A percentile compares a stretch with the other conserved stretches of the same genome.
phyloP scores from a whole-genome alignment of 2,329 filamentous ascomycete genomes.

The Talaromyces sp. region DNA sequence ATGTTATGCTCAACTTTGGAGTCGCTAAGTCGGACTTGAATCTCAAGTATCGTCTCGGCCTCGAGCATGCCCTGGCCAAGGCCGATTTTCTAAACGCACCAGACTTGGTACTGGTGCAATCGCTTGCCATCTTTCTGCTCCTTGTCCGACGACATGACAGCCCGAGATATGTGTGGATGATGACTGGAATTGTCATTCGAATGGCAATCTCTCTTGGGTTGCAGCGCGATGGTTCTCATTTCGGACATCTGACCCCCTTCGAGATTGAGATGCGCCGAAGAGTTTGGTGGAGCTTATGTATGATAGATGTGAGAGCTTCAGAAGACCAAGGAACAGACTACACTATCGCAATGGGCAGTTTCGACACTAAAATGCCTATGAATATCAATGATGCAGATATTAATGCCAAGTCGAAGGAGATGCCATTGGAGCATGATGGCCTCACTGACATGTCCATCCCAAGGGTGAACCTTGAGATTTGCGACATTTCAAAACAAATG shows the following conservation, averaged over 20 bases:
- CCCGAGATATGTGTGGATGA: slow-evolving; percentile 28
- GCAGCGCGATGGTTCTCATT: slow-evolving; percentile 24
- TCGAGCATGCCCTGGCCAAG: slow-evolving; percentile 25
- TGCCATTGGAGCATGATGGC: slow-evolving; percentile 53
- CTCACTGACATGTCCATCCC: slow-evolving; percentile 57
- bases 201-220: slow-evolving; percentile 24
- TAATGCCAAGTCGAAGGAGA: slow-evolving; percentile 49
- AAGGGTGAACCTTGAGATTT: slow-evolving; percentile 43
- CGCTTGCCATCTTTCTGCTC: slow-evolving; percentile 20
- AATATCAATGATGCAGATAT: slow-evolving; percentile 57
- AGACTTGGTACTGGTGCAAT: slow-evolving; percentile 20
- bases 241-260: slow-evolving; percentile 54
- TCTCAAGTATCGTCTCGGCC: slow-evolving; percentile 23
- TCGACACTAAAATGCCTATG: slow-evolving; percentile 59
- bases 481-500: slow-evolving; percentile 40
- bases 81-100: slow-evolving; percentile 25
- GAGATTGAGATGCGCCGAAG: slow-evolving; percentile 44
- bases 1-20: slow-evolving; percentile 38
- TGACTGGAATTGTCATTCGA: slow-evolving; percentile 23
- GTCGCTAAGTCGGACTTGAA: slow-evolving; percentile 22
- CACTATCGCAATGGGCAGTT: slow-evolving; percentile 60
- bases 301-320: slow-evolving; percentile 62
- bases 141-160: slow-evolving; percentile 25
- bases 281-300: slow-evolving; percentile 43
- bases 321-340: slow-evolving; percentile 67